These are phyloP conservation scores for apple (Malus domestica) DNA, from an alignment of 306 rosid species.

Conservation along the genomic window DNA sequence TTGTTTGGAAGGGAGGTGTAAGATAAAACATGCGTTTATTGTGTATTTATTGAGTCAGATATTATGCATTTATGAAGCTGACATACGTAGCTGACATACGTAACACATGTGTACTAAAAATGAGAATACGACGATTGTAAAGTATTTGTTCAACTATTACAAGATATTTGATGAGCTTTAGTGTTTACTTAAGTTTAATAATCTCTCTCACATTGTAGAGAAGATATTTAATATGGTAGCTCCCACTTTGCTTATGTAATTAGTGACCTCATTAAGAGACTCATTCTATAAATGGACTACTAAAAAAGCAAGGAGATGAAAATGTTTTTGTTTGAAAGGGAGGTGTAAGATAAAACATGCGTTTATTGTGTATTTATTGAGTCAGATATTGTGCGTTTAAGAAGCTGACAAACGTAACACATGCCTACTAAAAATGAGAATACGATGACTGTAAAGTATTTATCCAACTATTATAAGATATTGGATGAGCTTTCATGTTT, in stretches of 20 bases:
- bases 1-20: not conserved
- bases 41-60: not conserved
- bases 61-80: accelerated
- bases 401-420: not conserved
- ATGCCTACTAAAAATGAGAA: not conserved
- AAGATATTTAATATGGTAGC: not conserved
- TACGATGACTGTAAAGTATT: not conserved
- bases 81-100: accelerated
- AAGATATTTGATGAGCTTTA: not conserved
- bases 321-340: too few relatives aligned
- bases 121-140: not conserved
- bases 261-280: too few relatives aligned
- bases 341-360: not conserved
- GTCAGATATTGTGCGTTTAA: not conserved
- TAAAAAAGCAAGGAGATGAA: too few relatives aligned
- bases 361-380: not conserved
- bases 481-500: not conserved
- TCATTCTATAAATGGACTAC: too few relatives aligned
- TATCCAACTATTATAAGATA: not conserved
- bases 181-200: not conserved
- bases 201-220: not conserved
- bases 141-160: not conserved
- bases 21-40: not conserved
- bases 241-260: too few relatives aligned
- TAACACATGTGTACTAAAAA: not conserved